A percentile compares a stretch with the other conserved stretches of the same genome.
phyloP scores from a whole-genome alignment of 1,284 basidiomycete species.

The Vanrija pseudolonga region DNA sequence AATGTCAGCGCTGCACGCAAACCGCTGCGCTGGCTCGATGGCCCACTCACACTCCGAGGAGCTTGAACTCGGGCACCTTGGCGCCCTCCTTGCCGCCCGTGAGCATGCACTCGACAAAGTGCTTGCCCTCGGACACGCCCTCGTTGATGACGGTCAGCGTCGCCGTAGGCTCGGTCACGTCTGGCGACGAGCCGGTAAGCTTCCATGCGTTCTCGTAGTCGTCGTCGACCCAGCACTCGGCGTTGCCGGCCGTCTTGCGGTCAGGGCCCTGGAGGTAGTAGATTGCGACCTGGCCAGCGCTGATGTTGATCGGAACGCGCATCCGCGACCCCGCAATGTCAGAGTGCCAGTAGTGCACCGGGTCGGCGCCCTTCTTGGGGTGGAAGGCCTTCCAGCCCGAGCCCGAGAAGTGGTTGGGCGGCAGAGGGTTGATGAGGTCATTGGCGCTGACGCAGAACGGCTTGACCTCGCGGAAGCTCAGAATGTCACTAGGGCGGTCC shows the following conservation, averaged over 20 bases:
- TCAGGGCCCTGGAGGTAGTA: constrained; percentile 53
- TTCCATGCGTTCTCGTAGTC: constrained; percentile 52
- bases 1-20: background rate
- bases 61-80: constrained; percentile 65
- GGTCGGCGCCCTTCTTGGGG: constrained; percentile 55
- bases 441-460: constrained; percentile 90
- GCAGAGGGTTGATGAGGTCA: constrained; percentile 89
- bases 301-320: constrained; percentile 57
- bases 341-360: constrained; percentile 71
- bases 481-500: constrained; percentile 60
- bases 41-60: constrained; percentile 62
- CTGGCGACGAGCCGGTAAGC: constrained; percentile 48
- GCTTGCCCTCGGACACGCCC: constrained; percentile 67
- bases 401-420: constrained; percentile 80
- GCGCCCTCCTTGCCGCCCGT: constrained; percentile 70
- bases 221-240: constrained; percentile 57
- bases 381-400: constrained; percentile 80
- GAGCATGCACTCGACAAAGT: constrained; percentile 79
- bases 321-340: constrained; percentile 70
- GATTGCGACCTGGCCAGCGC: constrained; percentile 54
- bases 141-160: constrained; percentile 72
- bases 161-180: constrained; percentile 49
- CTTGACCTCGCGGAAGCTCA: constrained; percentile 71
- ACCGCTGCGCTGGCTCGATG: background rate
- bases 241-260: constrained; percentile 49